phyloP scores from a whole-genome alignment of 345 rosid species.

The Salix caprea region DNA sequence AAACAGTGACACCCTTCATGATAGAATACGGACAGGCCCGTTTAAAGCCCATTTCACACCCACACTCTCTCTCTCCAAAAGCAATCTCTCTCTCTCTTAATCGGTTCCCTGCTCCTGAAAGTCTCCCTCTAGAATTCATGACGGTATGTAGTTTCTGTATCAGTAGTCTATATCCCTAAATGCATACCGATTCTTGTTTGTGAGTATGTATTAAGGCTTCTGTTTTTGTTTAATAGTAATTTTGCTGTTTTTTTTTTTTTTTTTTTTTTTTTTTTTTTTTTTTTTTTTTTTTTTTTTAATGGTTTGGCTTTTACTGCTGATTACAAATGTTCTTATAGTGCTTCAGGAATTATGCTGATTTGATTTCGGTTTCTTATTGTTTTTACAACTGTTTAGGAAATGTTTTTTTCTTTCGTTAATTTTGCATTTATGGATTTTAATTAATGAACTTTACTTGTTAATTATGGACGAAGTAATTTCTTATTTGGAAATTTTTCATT shows the following conservation, averaged over 20 bases:
- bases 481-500: background rate
- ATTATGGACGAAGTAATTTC: background rate
- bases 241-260: background rate
- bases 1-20: conserved; percentile 1
- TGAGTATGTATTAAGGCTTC: conserved; percentile 1
- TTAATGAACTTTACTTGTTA: background rate
- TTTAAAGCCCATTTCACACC: conserved; percentile 1
- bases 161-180: background rate
- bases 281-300: conserved; percentile 8
- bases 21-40: background rate
- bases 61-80: background rate
- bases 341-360: background rate
- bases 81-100: background rate
- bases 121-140: conserved; percentile 41
- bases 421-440: background rate
- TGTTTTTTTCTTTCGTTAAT: background rate
- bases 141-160: conserved; percentile 45
- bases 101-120: background rate
- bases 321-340: background rate
- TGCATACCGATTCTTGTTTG: background rate
- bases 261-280: too few relatives aligned
- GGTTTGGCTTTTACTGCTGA: background rate
- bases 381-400: background rate
- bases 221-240: conserved; percentile 2
- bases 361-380: background rate